Conservation (phyloP, 305 asterid species). For the Fraxinus velutina region DNA sequence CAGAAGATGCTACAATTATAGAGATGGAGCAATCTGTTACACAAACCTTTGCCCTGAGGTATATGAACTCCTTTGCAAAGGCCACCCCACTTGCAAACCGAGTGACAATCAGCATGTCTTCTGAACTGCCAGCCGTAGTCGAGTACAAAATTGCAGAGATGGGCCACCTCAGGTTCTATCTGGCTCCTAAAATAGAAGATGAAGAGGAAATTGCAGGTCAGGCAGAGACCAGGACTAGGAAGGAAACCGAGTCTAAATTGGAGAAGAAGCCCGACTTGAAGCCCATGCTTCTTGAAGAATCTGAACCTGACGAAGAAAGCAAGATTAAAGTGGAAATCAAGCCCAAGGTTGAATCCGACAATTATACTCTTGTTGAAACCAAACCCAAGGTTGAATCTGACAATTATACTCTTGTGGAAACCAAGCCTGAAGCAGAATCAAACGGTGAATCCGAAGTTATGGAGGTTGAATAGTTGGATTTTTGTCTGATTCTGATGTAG, state of each 20-base stretch:
- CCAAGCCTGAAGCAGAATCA: background rate
- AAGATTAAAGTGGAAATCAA: background rate
- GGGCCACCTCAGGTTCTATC: conserved; percentile 79
- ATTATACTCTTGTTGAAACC: background rate
- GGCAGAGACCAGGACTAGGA: background rate
- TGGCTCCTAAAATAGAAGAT: conserved; percentile 94
- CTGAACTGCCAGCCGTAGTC: conserved; percentile 85
- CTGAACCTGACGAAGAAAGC: background rate
- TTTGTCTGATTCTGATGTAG: background rate
- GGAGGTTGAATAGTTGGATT: conserved; percentile 5
- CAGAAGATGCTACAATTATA: conserved; percentile 75
- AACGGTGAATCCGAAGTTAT: background rate
- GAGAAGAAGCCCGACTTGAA: background rate
- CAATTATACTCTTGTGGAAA: background rate
- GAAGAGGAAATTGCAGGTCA: conserved; percentile 44
- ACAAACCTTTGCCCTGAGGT: conserved; percentile 75
- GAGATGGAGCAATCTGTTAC: conserved; percentile 97
- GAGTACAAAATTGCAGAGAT: conserved; percentile 96
- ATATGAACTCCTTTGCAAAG: conserved; percentile 81
- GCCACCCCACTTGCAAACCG: conserved; percentile 75
- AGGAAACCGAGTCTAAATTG: background rate
- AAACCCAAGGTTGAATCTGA: background rate
- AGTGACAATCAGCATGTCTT: conserved; percentile 76
- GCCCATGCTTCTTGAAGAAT: background rate
- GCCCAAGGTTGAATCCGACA: background rate